These are phyloP conservation scores for Amniculicola lignicola DNA, from an alignment of 495 filamentous ascomycete genomes.

Conservation along the genomic window DNA sequence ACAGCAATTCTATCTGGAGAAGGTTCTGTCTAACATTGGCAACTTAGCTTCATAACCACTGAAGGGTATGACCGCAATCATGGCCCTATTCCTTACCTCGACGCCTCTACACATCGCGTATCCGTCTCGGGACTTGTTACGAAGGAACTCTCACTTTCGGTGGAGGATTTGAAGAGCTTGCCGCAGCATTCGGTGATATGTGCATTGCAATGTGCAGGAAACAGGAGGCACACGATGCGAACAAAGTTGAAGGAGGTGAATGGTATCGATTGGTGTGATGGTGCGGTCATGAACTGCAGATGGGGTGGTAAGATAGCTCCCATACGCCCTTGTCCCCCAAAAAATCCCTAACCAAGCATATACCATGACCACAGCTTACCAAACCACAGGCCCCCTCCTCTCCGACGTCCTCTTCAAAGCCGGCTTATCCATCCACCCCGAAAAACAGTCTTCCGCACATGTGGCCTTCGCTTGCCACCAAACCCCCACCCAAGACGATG, in stretches of 20 bases:
- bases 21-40: background rate
- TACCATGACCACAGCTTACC: background rate
- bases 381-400: conserved; percentile 46
- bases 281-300: conserved; percentile 60
- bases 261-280: conserved; percentile 63
- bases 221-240: conserved; percentile 63
- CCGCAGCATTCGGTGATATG: conserved; percentile 54
- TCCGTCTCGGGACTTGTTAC: conserved; percentile 39
- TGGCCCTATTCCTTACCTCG: conserved; percentile 49
- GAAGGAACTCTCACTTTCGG: conserved; percentile 22
- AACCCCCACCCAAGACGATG: conserved; percentile 52
- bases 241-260: conserved; percentile 58
- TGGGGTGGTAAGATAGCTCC: conserved; percentile 44
- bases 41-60: conserved; percentile 46
- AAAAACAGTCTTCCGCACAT: conserved; percentile 40
- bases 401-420: conserved; percentile 52
- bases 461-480: conserved; percentile 55
- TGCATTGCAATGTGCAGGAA: conserved; percentile 62
- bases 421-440: conserved; percentile 30
- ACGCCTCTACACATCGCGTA: conserved; percentile 44
- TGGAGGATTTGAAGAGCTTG: conserved; percentile 23
- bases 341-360: background rate
- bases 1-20: background rate
- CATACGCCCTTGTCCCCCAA: background rate
- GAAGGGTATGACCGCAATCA: conserved; percentile 54